These are phyloP conservation scores for Salix viminalis DNA, from an alignment of 345 rosid species.

Conservation along the genomic window DNA sequence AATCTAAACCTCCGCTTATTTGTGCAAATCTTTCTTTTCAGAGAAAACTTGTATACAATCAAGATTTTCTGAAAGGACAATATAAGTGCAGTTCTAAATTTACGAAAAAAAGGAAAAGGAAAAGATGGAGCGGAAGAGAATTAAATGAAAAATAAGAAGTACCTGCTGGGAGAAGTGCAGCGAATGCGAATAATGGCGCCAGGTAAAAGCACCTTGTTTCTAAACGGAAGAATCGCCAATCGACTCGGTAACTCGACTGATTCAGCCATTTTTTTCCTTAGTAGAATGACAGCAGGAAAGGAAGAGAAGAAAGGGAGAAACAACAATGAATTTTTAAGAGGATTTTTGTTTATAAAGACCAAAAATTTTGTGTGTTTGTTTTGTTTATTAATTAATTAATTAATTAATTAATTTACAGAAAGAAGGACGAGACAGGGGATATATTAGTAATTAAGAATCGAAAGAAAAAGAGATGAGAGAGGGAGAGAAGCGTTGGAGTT, in stretches of 20 bases:
- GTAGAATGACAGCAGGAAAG: background rate
- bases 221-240: slow-evolving; percentile 89
- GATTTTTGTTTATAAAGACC: background rate
- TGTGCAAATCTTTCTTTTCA: too few relatives aligned
- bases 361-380: background rate
- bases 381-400: background rate
- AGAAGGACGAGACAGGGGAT: background rate
- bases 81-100: background rate
- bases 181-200: slow-evolving; percentile 99
- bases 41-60: too few relatives aligned
- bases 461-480: background rate
- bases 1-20: background rate
- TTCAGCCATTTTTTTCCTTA: slow-evolving; percentile 54
- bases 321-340: background rate
- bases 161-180: slow-evolving; percentile 94
- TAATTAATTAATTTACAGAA: background rate
- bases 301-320: background rate
- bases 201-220: slow-evolving; percentile 93
- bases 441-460: background rate
- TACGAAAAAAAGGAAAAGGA: background rate
- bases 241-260: slow-evolving; percentile 91
- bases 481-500: background rate
- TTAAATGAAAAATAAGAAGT: background rate
- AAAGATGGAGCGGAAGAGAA: background rate
- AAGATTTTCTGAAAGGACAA: too few relatives aligned